Evolutionary conservation across 495 filamentous ascomycete species (phyloP).

Genomic region (Penicillium psychrofluorescens): DNA sequence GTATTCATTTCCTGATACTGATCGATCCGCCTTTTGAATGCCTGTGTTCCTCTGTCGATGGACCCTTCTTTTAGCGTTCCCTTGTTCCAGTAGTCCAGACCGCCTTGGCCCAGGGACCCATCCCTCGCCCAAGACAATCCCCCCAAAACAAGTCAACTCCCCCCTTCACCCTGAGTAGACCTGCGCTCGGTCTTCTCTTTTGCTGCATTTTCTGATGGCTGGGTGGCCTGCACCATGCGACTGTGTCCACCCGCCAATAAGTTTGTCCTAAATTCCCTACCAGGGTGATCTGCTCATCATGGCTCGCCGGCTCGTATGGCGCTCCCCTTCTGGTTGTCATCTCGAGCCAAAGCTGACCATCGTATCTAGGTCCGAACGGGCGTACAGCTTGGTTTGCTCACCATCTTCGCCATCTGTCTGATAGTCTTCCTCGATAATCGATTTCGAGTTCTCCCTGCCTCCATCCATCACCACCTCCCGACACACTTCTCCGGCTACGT

Average conservation of each 20-base stretch:
- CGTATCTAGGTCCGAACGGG: conserved; percentile 63
- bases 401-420: conserved; percentile 56
- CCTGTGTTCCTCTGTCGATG: no score
- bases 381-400: conserved; percentile 66
- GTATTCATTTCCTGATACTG: no score
- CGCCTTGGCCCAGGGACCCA: conserved; percentile 12
- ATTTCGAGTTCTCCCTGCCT: conserved; percentile 73
- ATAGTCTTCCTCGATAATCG: conserved; percentile 74
- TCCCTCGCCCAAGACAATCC: conserved; percentile 5
- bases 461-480: conserved; percentile 75
- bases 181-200: conserved; percentile 22
- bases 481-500: conserved; percentile 72
- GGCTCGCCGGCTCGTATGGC: conserved; percentile 41
- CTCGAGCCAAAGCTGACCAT: conserved; percentile 4
- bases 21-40: no score
- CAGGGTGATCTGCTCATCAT: conserved; percentile 32
- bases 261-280: conserved; percentile 21
- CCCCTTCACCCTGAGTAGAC: conserved; percentile 16
- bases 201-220: background rate
- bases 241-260: conserved; percentile 1
- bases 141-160: conserved; percentile 10
- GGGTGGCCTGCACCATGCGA: conserved; percentile 13
- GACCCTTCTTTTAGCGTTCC: no score
- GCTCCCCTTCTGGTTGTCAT: background rate
- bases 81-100: background rate